These are phyloP conservation scores for Ceratobasidium papillatum DNA, from an alignment of 1,284 basidiomycete species.

Conservation along the genomic window DNA sequence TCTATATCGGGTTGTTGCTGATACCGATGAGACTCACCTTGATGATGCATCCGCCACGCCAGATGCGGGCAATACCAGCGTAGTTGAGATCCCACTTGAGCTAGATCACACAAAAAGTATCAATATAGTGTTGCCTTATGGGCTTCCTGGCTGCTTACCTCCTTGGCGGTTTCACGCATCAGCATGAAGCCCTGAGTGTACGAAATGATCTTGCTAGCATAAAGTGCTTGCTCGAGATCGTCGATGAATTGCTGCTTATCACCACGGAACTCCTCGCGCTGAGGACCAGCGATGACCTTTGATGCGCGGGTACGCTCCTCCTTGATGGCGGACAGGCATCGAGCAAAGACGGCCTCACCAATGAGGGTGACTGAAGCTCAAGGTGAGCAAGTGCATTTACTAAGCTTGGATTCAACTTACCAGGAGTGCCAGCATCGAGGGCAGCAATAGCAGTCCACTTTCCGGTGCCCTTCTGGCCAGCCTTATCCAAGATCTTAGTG, in stretches of 20 bases:
- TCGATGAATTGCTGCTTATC: conserved; percentile 99
- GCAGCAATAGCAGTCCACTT: conserved; percentile 99
- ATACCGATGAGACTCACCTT: conserved; percentile 61
- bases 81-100: conserved; percentile 88
- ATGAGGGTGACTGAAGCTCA: conserved; percentile 86
- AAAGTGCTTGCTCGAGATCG: conserved; percentile 98
- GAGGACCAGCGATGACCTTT: conserved; percentile 89
- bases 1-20: conserved; percentile 40
- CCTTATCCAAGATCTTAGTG: conserved; percentile 93
- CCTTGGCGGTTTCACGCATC: conserved; percentile 97
- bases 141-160: conserved; percentile 68
- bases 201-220: conserved; percentile 99
- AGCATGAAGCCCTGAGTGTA: conserved; percentile 99
- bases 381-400: background rate
- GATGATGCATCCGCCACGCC: conserved; percentile 99
- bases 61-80: conserved; percentile 98
- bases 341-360: conserved; percentile 98
- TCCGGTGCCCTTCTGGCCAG: conserved; percentile 99
- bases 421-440: conserved; percentile 91
- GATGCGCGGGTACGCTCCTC: conserved; percentile 94
- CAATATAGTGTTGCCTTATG: background rate
- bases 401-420: conserved; percentile 55
- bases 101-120: conserved; percentile 52
- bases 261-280: conserved; percentile 92
- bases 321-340: conserved; percentile 97